Evolutionary conservation across 2,329 filamentous ascomycete species (phyloP), one percentile per base, ranked within the genome.

Genomic region (Sporothrix schenckii): DNA sequence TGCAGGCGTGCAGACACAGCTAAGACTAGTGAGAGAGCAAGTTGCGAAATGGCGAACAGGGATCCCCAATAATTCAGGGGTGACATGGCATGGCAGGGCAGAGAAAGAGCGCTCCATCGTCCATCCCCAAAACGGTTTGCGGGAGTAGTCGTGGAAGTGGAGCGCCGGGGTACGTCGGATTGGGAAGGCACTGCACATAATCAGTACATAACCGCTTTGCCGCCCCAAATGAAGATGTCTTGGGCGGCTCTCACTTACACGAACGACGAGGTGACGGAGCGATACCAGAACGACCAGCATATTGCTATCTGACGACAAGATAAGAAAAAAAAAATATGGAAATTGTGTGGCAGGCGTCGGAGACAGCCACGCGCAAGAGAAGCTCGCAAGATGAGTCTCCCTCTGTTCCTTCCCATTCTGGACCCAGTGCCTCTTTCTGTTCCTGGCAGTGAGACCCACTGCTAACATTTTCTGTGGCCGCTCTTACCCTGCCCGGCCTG

Each of bases 301-400:
- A 9, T 34, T 34, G 34, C 7, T 34, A 34, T 34, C 34, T 9
- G 34, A 34, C 34, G 34, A 44, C 19, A 44, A 24, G 21, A 24
- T 53, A 52, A 52, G 13, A 30, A 34, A 53, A 39, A 53, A 39
- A 14, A 66, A 53, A 34, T 11, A 67, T 67, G 65, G 65, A 67
- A 34, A 67, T 67, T 54, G 65, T 67, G 13, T 67, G 65, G 65
- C 65, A 67, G 50, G 65, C 65, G 19, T 53, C 65, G 4, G 65
- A 53, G n/a, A 41, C 65, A 14, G 27, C 65, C 30, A 52, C 50
- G 30, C 49, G 65, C 11, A 67, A 67, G 21, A 34, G 65, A 21
- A 67, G 49, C 50, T 54, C 65, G 19, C 65, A 67, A 67, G 65
- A 67, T 67, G 50, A 54, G 65, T 67, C 19, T 39, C 27, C 30